Evolutionary conservation across 805 yeast genomes (phyloP).

Genomic region (Metschnikowia continentalis): DNA sequence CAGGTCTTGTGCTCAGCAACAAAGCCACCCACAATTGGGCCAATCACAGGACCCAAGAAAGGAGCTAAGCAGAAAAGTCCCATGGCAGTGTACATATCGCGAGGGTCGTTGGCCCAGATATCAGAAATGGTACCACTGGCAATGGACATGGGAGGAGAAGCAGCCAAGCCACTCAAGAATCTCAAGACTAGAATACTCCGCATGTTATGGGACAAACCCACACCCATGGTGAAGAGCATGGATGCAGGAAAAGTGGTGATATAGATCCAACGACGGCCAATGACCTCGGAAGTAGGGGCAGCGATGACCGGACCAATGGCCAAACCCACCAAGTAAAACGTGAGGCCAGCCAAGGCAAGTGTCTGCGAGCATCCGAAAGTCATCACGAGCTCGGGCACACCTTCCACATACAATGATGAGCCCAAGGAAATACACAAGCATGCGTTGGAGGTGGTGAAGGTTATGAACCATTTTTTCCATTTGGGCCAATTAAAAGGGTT

Average conservation of each 20-base stretch:
- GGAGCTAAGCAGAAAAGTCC: conserved; percentile 55
- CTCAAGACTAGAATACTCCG: conserved; percentile 57
- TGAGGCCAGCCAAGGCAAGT: conserved; percentile 61
- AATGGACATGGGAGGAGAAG: conserved; percentile 79
- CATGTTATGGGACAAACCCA: conserved; percentile 16
- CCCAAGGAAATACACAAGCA: conserved; percentile 74
- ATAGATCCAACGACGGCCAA: conserved; percentile 18
- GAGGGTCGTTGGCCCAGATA: conserved; percentile 52
- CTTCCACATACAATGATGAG: conserved; percentile 65
- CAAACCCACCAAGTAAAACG: conserved; percentile 67
- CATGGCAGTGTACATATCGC: conserved; percentile 68
- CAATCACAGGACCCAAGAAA: conserved; percentile 20
- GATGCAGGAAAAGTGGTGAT: conserved; percentile 15
- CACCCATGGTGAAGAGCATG: conserved; percentile 20
- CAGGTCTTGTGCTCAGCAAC: conserved; percentile 45
- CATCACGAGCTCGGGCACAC: conserved; percentile 50
- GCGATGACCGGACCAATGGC: conserved; percentile 67
- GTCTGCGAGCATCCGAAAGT: conserved; percentile 55
- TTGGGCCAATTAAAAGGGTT: conserved; percentile 69
- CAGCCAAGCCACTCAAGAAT: conserved; percentile 69
- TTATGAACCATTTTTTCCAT: conserved; percentile 60
- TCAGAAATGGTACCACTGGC: conserved; percentile 84
- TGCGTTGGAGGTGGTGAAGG: conserved; percentile 54
- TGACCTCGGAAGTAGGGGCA: conserved; percentile 46
- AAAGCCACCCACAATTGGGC: conserved; percentile 20